Conservation (phyloP, 805 yeast species). For the Metschnikowia henanensis region DNA sequence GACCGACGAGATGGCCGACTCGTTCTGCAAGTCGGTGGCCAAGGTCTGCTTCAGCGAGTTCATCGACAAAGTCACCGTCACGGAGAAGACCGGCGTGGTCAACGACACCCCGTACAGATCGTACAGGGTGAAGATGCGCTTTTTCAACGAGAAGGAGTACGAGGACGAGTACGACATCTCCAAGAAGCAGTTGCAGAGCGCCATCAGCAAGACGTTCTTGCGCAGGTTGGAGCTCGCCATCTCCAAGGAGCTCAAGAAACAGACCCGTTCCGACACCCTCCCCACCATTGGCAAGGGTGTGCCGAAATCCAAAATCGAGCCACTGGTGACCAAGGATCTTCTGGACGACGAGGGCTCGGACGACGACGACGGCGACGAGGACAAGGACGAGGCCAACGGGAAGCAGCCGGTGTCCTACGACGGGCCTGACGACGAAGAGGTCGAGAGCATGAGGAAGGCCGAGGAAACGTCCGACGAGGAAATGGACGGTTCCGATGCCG, state of each 20-base stretch:
- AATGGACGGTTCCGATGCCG: slow-evolving; percentile 30
- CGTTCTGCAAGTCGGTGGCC: slow-evolving; percentile 89
- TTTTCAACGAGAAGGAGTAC: slow-evolving; percentile 77
- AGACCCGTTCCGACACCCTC: slow-evolving; percentile 57
- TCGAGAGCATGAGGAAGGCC: slow-evolving; percentile 84
- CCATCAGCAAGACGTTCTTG: slow-evolving; percentile 66
- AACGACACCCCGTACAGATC: slow-evolving; percentile 58
- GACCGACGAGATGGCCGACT: slow-evolving; percentile 82
- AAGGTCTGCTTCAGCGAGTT: slow-evolving; percentile 85
- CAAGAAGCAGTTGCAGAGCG: slow-evolving; percentile 71
- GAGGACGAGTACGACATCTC: slow-evolving; percentile 85
- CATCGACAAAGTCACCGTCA: slow-evolving; percentile 78
- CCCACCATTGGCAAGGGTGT: slow-evolving; percentile 73
- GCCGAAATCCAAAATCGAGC: slow-evolving; percentile 43
- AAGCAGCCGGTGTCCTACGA: slow-evolving; percentile 92
- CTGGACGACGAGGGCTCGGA: slow-evolving; percentile 22
- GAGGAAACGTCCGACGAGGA: slow-evolving; percentile 78
- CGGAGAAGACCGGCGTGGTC: slow-evolving; percentile 80
- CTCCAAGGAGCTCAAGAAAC: slow-evolving; percentile 79
- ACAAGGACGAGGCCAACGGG: slow-evolving; percentile 57
- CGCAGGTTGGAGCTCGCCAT: slow-evolving; percentile 69
- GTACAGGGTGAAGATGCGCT: slow-evolving; percentile 70
- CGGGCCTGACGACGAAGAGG: slow-evolving; percentile 93
- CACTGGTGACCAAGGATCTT: slow-evolving; percentile 25
- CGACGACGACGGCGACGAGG: slow-evolving; percentile 54